Conservation (phyloP, 2,329 filamentous ascomycete genomes). For the Cordyceps tenuipes region DNA sequence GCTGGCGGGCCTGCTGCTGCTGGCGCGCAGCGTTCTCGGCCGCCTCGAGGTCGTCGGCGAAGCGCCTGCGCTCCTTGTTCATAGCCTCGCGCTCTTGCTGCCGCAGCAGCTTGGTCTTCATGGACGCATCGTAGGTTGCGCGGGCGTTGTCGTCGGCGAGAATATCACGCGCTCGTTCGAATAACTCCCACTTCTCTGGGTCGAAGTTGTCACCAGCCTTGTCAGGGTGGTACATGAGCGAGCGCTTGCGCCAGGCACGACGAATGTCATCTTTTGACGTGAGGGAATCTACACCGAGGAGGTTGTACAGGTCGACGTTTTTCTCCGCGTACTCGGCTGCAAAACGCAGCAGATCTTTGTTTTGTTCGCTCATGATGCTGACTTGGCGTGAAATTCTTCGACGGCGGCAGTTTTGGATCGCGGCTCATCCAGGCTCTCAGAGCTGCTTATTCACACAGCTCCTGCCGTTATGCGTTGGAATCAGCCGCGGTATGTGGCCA, state of each 20-base stretch:
- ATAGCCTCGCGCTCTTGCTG: slow-evolving; percentile 65
- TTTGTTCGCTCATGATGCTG: slow-evolving; percentile 27
- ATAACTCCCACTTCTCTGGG: slow-evolving; percentile 72
- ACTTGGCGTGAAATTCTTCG: not conserved
- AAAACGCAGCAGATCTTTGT: slow-evolving; percentile 42
- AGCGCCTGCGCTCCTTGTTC: slow-evolving; percentile 61
- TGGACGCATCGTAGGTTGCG: slow-evolving; percentile 68
- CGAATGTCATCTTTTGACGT: slow-evolving; percentile 66
- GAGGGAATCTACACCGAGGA: slow-evolving; percentile 59
- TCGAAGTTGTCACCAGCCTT: slow-evolving; percentile 72
- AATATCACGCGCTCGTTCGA: slow-evolving; percentile 80
- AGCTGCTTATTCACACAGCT: not conserved
- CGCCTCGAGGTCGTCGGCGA: slow-evolving; percentile 80
- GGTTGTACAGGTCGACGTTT: slow-evolving; percentile 67
- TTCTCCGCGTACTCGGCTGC: slow-evolving; percentile 52
- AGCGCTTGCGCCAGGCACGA: slow-evolving; percentile 74
- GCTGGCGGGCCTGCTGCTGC: slow-evolving; percentile 41
- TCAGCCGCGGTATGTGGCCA: not conserved
- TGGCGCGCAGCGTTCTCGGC: slow-evolving; percentile 61
- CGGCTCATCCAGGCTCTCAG: not conserved
- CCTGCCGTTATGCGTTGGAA: not conserved
- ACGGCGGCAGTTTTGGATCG: not conserved
- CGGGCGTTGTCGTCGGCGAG: slow-evolving; percentile 64
- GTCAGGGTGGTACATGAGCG: slow-evolving; percentile 89
- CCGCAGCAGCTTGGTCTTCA: slow-evolving; percentile 62